Base-by-base conservation (phyloP, 2,329 filamentous ascomycete genomes). In the Chaetomiaceae sp. region DNA sequence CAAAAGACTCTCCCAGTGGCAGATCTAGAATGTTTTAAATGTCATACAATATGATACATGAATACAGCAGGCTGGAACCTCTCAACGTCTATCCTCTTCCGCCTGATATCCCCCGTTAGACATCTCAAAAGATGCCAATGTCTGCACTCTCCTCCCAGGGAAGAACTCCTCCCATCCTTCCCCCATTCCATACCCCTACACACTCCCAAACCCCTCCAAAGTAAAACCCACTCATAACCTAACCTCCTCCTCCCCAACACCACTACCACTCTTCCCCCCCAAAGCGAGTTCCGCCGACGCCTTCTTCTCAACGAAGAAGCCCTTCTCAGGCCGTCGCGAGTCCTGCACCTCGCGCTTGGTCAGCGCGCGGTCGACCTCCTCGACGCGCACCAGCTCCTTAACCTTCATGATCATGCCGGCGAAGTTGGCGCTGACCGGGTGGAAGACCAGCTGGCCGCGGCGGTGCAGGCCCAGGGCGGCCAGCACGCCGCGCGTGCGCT, bases 371-470 rank as follows among this genome's bases (percentile, higher is more conserved):
- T 84, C 82, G 39, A 95, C 89, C 72, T 95, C 90, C 59, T 83
- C 75, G 31, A 96, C 89, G 48, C 81, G 77, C 40, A 96, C 88
- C 56, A 96, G 75, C 72, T 96, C 91, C 75, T 96, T 96, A 62
- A 96, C 89, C 70, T 86, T 86, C 77, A 96, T 86, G 64, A 96
- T 89, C 74, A 95, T 89, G 66, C 91, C 91, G 9, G 91, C 91
- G 55, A 89, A 83, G 60, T 89, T 83, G 37, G 84, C 82, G 55
- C 80, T 80, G 55, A 95, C 89, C 33, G 88, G 87, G 70, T 95
- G 86, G 76, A 95, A 96, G 63, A 96, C 91, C 48, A 87, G 92
- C 64, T 84, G 84, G 78, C 85, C 84, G 63, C 91, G 87, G 68
- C 87, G 88, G 63, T 85, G 87, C 57, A 96, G 81, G 50, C 91